Evolutionary conservation across 1,139 yeast genomes (phyloP), one percentile per base, ranked within the genome.

Genomic region (Yamadazyma epiphylla): DNA sequence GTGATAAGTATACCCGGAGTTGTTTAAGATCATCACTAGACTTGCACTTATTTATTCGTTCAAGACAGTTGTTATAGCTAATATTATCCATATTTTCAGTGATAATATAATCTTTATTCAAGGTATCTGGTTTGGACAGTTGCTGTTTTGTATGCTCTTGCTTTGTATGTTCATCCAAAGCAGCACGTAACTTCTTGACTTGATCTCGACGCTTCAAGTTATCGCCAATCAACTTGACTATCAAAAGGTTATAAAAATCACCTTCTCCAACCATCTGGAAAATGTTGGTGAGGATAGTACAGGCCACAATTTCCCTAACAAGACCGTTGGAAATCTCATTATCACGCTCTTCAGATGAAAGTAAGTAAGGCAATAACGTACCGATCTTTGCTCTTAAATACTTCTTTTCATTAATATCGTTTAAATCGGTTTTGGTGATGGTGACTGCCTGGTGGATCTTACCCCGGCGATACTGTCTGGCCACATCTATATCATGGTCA

Each of bases 161-260:
- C 15, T 51, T 36, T 1, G 86, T 71, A 41, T 84, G 89, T 39
- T 77, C 70, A 39, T 80, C 82, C 27, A 89, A 62, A 0, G 85
- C 86, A 12, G 74, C 77, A 38, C 95, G 62, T 12, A 88, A 66
- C 42, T 77, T 75, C 40, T 80, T 77, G 1, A 88, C 95, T 46
- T 85, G 88, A 24, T 74, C 75, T 38, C 89, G 67, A 45, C 87
- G 94, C 39, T 78, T 79, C 47, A 89, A 63, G 15, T 81, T 74
- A 19, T 73, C 75, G 1, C 87, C 82, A 3, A 85, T 74, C 3
- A 73, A 53, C 31, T 74, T 72, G 5, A 80, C 78, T 13, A 87
- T 68, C 30, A 70, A 49, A 33, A 76, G 70, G 49, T 88, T 89
- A 74, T 82, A 82, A 39, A 78, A 83, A 49, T 87, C 95, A 1